A percentile compares a stretch with the other conserved stretches of the same genome.
Conservation (phyloP, 2,329 filamentous ascomycete species). For the Colletotrichum aenigma region DNA sequence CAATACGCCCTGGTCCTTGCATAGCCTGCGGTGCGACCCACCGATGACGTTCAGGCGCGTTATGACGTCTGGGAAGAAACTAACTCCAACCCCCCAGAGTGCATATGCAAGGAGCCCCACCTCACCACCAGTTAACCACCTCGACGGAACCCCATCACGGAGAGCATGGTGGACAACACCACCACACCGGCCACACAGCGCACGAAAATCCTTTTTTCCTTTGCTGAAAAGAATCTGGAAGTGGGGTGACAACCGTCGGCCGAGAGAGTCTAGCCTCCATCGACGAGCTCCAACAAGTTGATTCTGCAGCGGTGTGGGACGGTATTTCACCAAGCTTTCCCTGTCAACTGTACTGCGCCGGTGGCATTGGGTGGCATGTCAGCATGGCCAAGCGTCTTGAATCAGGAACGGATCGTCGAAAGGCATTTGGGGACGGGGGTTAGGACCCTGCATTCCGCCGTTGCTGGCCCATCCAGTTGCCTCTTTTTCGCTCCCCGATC, state of each 20-base stretch:
- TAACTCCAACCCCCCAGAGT: slow-evolving; percentile 14
- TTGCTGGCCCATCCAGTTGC: not conserved
- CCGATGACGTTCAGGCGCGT: slow-evolving; percentile 17
- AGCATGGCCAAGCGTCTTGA: slow-evolving; percentile 3
- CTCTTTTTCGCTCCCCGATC: not conserved
- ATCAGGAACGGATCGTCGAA: slow-evolving; percentile 14
- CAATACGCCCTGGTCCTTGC: slow-evolving; percentile 9
- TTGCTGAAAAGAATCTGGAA: not conserved
- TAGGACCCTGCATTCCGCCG: slow-evolving; percentile 9
- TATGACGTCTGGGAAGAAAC: slow-evolving; percentile 13
- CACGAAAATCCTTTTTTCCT: not conserved
- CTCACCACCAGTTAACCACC: slow-evolving; percentile 13
- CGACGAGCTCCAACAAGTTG: not conserved
- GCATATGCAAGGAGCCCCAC: slow-evolving; percentile 11
- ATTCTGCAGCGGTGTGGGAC: slow-evolving; percentile 16
- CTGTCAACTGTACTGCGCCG: not conserved
- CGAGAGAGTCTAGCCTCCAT: slow-evolving; percentile 17
- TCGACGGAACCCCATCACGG: slow-evolving; percentile 4
- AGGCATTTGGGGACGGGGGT: not conserved
- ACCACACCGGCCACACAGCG: not conserved
- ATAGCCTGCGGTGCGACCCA: slow-evolving; percentile 6
- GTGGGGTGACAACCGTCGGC: slow-evolving; percentile 2
- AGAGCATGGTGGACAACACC: not conserved
- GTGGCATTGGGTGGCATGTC: not conserved
- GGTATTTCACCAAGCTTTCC: slow-evolving; percentile 2